Base-by-base conservation (phyloP, 805 yeast species). In the Komagataella populi region DNA sequence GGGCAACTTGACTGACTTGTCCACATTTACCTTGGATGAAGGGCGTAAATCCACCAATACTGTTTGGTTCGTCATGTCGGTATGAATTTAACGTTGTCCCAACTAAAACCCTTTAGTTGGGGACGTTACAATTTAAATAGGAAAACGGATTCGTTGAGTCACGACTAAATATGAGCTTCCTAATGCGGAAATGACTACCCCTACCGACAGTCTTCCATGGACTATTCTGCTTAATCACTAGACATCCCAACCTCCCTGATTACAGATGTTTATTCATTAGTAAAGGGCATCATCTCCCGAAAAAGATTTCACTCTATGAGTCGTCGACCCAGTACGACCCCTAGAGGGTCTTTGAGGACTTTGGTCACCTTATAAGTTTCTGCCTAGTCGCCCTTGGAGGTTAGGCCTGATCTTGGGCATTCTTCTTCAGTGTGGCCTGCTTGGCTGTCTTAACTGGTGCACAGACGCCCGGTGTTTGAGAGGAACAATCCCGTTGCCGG, bases 1-100 rank as follows among this genome's bases (percentile, higher is more conserved):
- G 2, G 72, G 70, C 22, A 72, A 45, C 18, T 36, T 45, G 39
- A 30, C 39, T 30, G 39, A 14, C 14, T 30, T 30, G 39, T n/a
- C 39, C 10, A 30, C 39, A 30, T 4, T 10, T 30, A 20, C 23
- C 23, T 22, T 47, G 17, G 52, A 50, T 44, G 18, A 12, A 17
- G 12, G 17, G 20, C 47, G 44, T 39, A 49, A 47, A 44, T 49
- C 50, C 22, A 49, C 50, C 39, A 18, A 6, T 23, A 23, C 39
- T 23, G 50, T 23, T 30, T 49, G 39, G 20, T 44, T 44, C 4
- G 50, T 49, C 50, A 49, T 49, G 6, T 20, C 10, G 14, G 16
- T 12, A 10, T 30, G 3, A 10, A 30, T 8, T 10, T 1, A 10
- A 14, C 39, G 39, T 30, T 10, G 12, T 30, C 39, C 39, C 14